Conservation (phyloP, 2,329 filamentous ascomycete genomes). For the Ophiostoma ips region DNA sequence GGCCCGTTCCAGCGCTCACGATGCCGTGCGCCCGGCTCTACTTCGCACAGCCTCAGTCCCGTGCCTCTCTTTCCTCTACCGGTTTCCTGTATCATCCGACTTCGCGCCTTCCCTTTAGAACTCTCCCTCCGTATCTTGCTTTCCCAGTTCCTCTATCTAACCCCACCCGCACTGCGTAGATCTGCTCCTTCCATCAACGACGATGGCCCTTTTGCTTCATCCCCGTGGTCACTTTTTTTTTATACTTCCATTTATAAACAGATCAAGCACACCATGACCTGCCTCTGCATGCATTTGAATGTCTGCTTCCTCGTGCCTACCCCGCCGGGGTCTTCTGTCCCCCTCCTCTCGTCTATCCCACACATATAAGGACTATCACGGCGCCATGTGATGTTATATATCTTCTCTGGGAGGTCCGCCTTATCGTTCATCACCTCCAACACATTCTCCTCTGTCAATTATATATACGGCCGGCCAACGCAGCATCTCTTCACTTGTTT, state of each 20-base stretch:
- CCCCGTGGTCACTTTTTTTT: no score
- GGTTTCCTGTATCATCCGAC: not conserved
- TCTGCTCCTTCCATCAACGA: not conserved
- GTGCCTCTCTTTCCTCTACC: not conserved
- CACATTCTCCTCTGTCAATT: no score
- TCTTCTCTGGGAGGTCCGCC: no score
- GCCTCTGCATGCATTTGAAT: not conserved
- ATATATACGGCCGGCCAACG: no score
- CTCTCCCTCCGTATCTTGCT: not conserved
- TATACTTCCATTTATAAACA: no score
- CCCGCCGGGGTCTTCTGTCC: slow-evolving; percentile 3
- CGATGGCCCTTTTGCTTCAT: not conserved
- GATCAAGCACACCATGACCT: not conserved
- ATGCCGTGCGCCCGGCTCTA: slow-evolving; percentile 5
- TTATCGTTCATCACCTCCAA: not conserved
- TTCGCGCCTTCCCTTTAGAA: not conserved
- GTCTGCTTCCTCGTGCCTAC: slow-evolving; percentile 3
- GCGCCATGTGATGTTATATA: no score
- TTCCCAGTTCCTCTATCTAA: not conserved
- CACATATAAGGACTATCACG: not conserved
- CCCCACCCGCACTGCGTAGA: not conserved
- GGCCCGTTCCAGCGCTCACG: slow-evolving; percentile 9
- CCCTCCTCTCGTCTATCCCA: not conserved
- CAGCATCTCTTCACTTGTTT: no score
- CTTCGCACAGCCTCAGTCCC: slow-evolving; percentile 3